These are phyloP conservation scores for Phytophthora quininea DNA, from an alignment of 352 stramenopile genomes.

Conservation along the genomic window DNA sequence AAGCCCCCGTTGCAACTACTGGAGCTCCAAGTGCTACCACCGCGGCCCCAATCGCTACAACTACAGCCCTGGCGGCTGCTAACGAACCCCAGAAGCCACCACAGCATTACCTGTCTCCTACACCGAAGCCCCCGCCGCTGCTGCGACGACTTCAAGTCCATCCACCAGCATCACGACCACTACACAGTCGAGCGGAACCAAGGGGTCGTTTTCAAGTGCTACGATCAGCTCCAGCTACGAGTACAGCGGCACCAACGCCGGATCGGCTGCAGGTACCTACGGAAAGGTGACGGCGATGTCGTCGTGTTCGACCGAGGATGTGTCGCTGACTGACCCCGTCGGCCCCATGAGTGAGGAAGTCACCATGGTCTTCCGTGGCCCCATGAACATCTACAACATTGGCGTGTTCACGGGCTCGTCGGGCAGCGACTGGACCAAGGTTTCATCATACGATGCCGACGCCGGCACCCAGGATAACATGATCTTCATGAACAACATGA, in stretches of 20 bases:
- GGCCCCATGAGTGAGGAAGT: slow-evolving; percentile 62
- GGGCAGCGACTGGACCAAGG: slow-evolving; percentile 42
- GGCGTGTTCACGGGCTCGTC: slow-evolving; percentile 44
- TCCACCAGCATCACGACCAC: slow-evolving; percentile 18
- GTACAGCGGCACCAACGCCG: slow-evolving; percentile 45
- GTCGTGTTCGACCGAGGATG: slow-evolving; percentile 38
- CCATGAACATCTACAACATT: slow-evolving; percentile 70
- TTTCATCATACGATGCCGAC: slow-evolving; percentile 50
- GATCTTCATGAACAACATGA: slow-evolving; percentile 70
- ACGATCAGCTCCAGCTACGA: slow-evolving; percentile 59
- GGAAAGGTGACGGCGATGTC: slow-evolving; percentile 45
- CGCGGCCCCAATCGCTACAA: too few relatives aligned
- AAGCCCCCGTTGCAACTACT: slow-evolving; percentile 10
- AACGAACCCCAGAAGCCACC: too few relatives aligned
- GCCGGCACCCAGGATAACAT: slow-evolving; percentile 47
- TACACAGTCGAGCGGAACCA: slow-evolving; percentile 10
- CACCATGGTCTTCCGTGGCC: slow-evolving; percentile 60
- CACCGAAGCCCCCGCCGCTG: slow-evolving; percentile 21
- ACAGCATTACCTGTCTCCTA: slow-evolving; percentile 14
- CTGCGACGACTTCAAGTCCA: slow-evolving; percentile 6
- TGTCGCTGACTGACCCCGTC: slow-evolving; percentile 43
- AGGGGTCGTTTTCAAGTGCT: slow-evolving; percentile 37
- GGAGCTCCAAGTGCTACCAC: not conserved
- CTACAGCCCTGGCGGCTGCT: too few relatives aligned
- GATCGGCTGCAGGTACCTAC: slow-evolving; percentile 49